These are phyloP conservation scores for Alternaria conjuncta DNA, from an alignment of 2,329 filamentous ascomycete genomes.

Conservation along the genomic window DNA sequence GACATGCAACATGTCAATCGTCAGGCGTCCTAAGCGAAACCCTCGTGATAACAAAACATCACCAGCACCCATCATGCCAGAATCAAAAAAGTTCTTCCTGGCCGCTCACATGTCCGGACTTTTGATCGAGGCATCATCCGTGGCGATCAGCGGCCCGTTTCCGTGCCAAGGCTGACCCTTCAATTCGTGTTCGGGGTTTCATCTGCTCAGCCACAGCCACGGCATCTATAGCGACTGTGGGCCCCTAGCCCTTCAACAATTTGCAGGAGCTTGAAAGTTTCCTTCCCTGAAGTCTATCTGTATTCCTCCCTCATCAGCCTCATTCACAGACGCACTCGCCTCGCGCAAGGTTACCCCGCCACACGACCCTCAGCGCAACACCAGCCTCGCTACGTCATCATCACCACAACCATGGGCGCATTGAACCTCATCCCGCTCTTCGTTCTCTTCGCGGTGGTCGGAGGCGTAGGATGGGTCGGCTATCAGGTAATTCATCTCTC, in stretches of 20 bases:
- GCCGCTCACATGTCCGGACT: background rate
- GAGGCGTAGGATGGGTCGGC: conserved; percentile 66
- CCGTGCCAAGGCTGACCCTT: conserved; percentile 10
- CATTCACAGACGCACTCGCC: background rate
- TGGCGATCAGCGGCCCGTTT: conserved; percentile 12
- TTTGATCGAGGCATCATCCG: background rate
- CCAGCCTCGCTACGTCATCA: conserved; percentile 15
- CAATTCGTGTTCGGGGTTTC: conserved; percentile 18
- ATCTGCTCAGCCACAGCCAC: conserved; percentile 19
- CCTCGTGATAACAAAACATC: background rate
- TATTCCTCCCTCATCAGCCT: background rate
- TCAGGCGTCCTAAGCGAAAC: background rate
- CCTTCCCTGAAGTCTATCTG: background rate
- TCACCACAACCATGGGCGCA: conserved; percentile 41
- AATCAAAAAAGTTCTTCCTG: background rate
- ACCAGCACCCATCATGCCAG: background rate
- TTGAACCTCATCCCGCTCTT: conserved; percentile 69
- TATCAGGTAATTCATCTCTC: conserved; percentile 61
- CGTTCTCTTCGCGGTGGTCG: conserved; percentile 66
- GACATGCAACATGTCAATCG: background rate
- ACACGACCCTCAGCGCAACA: background rate
- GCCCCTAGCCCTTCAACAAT: conserved; percentile 8
- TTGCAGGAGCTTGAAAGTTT: background rate
- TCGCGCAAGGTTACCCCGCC: conserved; percentile 3
- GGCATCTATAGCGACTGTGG: conserved; percentile 4